Evolutionary conservation across 768 basidiomycete species (phyloP).

Genomic region (Trametes villosa): DNA sequence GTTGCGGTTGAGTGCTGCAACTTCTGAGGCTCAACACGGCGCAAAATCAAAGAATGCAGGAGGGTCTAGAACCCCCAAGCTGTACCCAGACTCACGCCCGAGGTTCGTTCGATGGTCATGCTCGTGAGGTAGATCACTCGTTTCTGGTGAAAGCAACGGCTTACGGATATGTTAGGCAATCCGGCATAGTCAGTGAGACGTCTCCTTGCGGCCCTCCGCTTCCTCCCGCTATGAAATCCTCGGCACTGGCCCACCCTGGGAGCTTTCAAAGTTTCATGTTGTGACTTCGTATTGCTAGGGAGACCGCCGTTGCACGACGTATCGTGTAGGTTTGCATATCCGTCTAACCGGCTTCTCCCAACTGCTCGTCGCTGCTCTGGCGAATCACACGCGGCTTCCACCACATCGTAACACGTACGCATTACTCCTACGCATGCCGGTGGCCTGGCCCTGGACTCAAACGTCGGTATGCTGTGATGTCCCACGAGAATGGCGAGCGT

Average conservation of each 20-base stretch:
- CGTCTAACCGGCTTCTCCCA: not conserved
- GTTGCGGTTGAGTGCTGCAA: no score
- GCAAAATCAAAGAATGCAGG: no score
- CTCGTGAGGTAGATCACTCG: no score
- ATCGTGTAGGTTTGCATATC: not conserved
- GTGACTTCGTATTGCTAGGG: slow-evolving; percentile 4
- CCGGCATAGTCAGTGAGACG: not conserved
- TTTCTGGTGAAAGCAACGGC: no score
- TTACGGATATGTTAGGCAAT: no score
- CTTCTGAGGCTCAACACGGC: no score
- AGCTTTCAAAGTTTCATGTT: not conserved
- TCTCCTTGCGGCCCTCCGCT: not conserved
- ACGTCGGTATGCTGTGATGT: not conserved
- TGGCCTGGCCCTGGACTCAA: not conserved
- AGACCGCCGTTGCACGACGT: not conserved
- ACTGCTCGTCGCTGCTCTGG: not conserved
- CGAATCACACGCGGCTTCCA: not conserved
- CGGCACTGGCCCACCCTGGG: not conserved
- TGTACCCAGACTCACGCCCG: no score
- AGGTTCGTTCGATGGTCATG: no score
- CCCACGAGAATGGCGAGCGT: not conserved
- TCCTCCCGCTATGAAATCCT: not conserved
- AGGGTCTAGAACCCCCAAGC: no score
- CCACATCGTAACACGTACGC: not conserved
- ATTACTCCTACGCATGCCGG: not conserved